Conservation (phyloP, 306 rosid genomes). For the Pueraria montana region DNA sequence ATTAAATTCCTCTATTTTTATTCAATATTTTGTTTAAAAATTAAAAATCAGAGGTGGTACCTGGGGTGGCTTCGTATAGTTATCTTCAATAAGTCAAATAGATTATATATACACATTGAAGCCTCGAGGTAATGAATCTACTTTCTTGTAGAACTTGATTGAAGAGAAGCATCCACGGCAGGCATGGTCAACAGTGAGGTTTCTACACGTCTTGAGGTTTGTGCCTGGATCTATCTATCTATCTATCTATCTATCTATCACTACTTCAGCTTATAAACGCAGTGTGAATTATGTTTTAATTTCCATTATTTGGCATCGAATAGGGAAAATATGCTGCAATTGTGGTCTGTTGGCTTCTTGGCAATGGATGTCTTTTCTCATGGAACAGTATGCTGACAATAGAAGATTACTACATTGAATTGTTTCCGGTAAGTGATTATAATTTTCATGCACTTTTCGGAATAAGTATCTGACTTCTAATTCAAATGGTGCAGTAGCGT, state of each 20-base stretch:
- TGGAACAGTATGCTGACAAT: slow-evolving; percentile 97
- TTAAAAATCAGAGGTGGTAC: neutral
- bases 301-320: neutral
- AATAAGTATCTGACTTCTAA: neutral
- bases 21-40: neutral
- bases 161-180: slow-evolving; percentile 47
- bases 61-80: neutral
- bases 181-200: slow-evolving; percentile 48
- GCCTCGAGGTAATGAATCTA: slow-evolving; percentile 15
- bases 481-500: neutral
- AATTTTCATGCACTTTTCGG: slow-evolving; percentile 23
- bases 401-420: slow-evolving; percentile 72
- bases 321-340: slow-evolving; percentile 79
- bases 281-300: slow-evolving; percentile 15
- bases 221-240: slow-evolving; percentile 12
- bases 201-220: slow-evolving; percentile 69
- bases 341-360: slow-evolving; percentile 86
- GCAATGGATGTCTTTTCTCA: slow-evolving; percentile 85
- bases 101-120: slow-evolving; percentile 4
- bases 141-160: slow-evolving; percentile 46
- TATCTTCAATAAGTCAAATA: neutral
- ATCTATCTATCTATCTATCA: neutral
- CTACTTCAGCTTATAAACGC: neutral
- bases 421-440: slow-evolving; percentile 74
- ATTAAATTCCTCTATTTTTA: neutral